Conservation (phyloP, 2,329 filamentous ascomycete species). For the Calonectria hawksworthii region DNA sequence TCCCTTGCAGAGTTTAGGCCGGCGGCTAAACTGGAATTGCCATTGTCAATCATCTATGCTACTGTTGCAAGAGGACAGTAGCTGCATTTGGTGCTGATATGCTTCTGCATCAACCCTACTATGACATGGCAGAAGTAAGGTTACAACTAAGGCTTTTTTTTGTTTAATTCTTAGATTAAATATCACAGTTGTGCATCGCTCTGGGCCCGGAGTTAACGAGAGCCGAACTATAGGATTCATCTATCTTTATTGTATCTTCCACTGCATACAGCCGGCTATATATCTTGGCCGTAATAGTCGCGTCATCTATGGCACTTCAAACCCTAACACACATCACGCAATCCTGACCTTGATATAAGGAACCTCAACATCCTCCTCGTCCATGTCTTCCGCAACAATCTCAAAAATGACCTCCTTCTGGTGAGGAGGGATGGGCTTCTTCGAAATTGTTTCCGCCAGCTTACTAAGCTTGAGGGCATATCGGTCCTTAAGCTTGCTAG, state of each 20-base stretch:
- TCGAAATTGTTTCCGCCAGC: constrained; percentile 89
- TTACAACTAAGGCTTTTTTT: background rate
- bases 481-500: constrained; percentile 84
- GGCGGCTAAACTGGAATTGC: background rate
- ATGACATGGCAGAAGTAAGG: background rate
- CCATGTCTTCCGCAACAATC: constrained; percentile 90
- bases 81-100: background rate
- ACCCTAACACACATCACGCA: constrained; percentile 39
- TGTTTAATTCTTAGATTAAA: background rate
- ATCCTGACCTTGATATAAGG: constrained; percentile 95
- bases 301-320: constrained; percentile 12
- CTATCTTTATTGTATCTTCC: constrained; percentile 37
- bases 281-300: constrained; percentile 31
- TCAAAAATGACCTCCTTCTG: constrained; percentile 98
- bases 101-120: background rate
- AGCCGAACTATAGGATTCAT: constrained; percentile 28
- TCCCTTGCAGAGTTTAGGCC: background rate
- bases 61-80: background rate
- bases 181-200: background rate
- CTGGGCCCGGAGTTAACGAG: background rate
- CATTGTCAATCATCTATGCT: background rate
- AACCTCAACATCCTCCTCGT: constrained; percentile 95
- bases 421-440: constrained; percentile 90
- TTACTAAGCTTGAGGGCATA: constrained; percentile 87
- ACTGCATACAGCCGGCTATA: constrained; percentile 26